phyloP scores from a whole-genome alignment of 495 filamentous ascomycete genomes.

The Penicillium bialowiezense region DNA sequence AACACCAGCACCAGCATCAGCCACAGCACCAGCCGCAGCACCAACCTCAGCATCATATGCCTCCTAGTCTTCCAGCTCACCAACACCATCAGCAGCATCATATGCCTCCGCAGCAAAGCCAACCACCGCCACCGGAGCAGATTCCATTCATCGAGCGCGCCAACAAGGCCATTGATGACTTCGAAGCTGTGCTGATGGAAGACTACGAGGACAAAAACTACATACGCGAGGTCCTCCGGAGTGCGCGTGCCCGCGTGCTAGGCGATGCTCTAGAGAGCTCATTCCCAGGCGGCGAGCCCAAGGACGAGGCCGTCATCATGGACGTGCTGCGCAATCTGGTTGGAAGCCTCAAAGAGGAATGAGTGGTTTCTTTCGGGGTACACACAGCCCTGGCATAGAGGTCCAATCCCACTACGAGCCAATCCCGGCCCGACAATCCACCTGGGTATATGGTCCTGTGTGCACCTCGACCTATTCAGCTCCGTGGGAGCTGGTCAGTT shows the following conservation, averaged over 20 bases:
- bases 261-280: conserved; percentile 43
- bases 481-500: conserved; percentile 3
- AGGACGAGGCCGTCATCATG: conserved; percentile 46
- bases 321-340: conserved; percentile 43
- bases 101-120: conserved; percentile 15
- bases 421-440: neutral
- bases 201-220: conserved; percentile 52
- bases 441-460: neutral
- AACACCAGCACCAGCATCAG: conserved; percentile 16
- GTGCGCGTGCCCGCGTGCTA: conserved; percentile 44
- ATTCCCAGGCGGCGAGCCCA: conserved; percentile 47
- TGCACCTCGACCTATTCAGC: neutral
- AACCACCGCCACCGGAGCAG: conserved; percentile 45
- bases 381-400: neutral
- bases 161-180: conserved; percentile 50
- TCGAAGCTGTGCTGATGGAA: conserved; percentile 47
- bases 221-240: conserved; percentile 49
- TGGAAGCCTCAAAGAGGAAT: conserved; percentile 39
- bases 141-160: conserved; percentile 47
- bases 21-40: conserved; percentile 24
- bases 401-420: neutral
- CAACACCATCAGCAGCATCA: conserved; percentile 27
- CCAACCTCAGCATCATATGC: conserved; percentile 33
- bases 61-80: conserved; percentile 29
- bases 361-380: neutral